Conservation (phyloP, 345 rosid genomes). For the Lumnitzera littorea region DNA sequence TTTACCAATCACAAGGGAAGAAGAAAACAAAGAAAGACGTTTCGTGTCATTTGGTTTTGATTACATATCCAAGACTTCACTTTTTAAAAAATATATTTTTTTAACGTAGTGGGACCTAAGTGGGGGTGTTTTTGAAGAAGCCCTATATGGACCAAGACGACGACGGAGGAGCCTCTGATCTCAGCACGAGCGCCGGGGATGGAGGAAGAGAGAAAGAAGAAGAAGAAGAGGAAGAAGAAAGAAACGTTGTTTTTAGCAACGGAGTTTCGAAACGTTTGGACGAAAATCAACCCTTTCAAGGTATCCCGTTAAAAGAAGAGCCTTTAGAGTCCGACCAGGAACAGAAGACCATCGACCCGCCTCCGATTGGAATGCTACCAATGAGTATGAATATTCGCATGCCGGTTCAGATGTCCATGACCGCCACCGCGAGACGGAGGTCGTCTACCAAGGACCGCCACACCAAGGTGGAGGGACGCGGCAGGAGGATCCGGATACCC, state of each 20-base stretch:
- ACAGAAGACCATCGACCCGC: constrained; percentile 1
- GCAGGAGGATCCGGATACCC: constrained; percentile 54
- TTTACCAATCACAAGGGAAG: no score
- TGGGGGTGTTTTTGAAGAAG: background rate
- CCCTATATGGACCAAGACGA: constrained; percentile 19
- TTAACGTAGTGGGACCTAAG: no score
- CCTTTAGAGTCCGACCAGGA: constrained; percentile 25
- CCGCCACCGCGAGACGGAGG: constrained; percentile 13
- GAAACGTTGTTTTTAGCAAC: background rate
- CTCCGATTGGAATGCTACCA: constrained; percentile 16
- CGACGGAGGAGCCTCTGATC: constrained; percentile 28
- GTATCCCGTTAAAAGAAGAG: constrained; percentile 32
- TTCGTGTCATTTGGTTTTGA: no score
- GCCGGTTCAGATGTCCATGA: constrained; percentile 9
- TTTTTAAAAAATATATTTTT: background rate
- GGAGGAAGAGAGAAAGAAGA: background rate
- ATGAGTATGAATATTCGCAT: constrained; percentile 15
- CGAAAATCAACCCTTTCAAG: constrained; percentile 17
- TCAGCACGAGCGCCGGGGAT: constrained; percentile 33
- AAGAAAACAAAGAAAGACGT: no score
- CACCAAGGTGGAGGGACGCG: constrained; percentile 52
- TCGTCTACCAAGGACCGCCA: constrained; percentile 51
- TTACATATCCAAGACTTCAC: background rate
- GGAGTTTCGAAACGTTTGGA: constrained; percentile 8
- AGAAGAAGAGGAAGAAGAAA: constrained; percentile 4